These are phyloP conservation scores for Choanephora cucurbitarum DNA, from an alignment of 371 early-diverging fungal genomes.

Conservation along the genomic window DNA sequence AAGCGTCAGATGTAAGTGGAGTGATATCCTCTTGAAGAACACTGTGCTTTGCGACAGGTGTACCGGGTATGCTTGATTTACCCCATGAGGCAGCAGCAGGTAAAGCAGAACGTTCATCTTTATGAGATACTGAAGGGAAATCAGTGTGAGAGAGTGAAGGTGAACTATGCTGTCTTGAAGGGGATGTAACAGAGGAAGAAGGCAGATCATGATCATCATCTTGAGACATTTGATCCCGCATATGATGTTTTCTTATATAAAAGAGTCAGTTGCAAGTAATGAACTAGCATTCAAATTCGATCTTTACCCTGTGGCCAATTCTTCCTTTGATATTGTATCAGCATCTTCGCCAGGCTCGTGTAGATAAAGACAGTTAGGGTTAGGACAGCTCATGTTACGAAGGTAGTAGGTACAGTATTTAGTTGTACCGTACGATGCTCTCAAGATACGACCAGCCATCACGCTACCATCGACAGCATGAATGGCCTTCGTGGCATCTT, in stretches of 20 bases:
- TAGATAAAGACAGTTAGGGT: constrained; percentile 90
- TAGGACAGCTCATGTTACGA: constrained; percentile 88
- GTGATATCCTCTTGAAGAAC: constrained; percentile 13
- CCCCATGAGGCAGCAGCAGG: constrained; percentile 72
- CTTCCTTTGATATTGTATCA: constrained; percentile 67
- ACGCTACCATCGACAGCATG: constrained; percentile 90
- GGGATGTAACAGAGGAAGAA: too few relatives aligned
- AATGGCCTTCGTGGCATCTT: constrained; percentile 90
- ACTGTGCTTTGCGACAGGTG: constrained; percentile 39
- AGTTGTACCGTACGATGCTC: constrained; percentile 91
- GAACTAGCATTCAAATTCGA: too few relatives aligned
- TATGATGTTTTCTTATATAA: constrained; percentile 53
- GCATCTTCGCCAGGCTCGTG: constrained; percentile 96
- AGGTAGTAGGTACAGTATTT: constrained; percentile 97
- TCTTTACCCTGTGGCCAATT: constrained; percentile 64
- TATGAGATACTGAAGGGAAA: constrained; percentile 27
- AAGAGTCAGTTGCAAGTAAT: background rate
- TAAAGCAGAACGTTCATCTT: constrained; percentile 55
- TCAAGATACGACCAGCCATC: constrained; percentile 84
- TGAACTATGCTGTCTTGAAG: constrained; percentile 24
- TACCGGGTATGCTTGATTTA: constrained; percentile 52
- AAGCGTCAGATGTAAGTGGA: constrained; percentile 45
- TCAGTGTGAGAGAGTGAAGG: constrained; percentile 34
- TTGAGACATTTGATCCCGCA: constrained; percentile 55
- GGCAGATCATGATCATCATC: constrained; percentile 29